A percentile compares a stretch with the other conserved stretches of the same genome.
phyloP scores from a whole-genome alignment of 2,329 filamentous ascomycete species.

The Fusarium dlaminii region DNA sequence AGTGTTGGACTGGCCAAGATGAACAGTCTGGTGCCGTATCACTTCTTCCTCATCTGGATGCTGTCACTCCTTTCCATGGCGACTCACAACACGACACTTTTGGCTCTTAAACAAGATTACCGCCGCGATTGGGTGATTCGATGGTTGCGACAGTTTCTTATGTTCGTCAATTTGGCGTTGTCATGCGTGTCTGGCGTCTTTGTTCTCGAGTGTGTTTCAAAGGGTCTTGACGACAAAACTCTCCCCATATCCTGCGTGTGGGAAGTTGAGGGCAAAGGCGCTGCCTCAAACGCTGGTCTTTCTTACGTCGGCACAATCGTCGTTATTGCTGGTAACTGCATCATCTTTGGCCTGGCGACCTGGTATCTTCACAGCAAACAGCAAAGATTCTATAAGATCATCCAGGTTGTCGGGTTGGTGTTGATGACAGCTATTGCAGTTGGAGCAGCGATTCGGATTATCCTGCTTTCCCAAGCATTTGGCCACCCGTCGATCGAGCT shows the following conservation, averaged over 20 bases:
- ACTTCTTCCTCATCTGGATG: conserved; percentile 78
- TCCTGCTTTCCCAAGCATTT: conserved; percentile 69
- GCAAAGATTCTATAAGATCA: conserved; percentile 62
- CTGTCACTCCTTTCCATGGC: conserved; percentile 70
- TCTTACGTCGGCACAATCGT: conserved; percentile 68
- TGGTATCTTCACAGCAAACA: conserved; percentile 70
- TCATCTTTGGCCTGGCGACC: conserved; percentile 68
- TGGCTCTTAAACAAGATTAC: conserved; percentile 73
- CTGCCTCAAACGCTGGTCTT: conserved; percentile 53
- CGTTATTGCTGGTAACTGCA: conserved; percentile 66
- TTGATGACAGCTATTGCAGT: conserved; percentile 67
- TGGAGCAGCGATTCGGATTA: conserved; percentile 66
- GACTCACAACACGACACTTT: conserved; percentile 71
- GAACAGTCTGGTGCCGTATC: conserved; percentile 68
- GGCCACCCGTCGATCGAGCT: conserved; percentile 40
- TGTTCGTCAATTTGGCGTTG: conserved; percentile 71
- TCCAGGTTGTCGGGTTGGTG: conserved; percentile 63
- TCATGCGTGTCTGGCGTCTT: conserved; percentile 66
- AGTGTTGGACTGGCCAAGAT: conserved; percentile 69
- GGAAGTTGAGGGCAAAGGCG: conserved; percentile 52
- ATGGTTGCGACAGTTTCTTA: conserved; percentile 72
- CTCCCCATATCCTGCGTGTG: conserved; percentile 71
- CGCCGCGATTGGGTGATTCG: conserved; percentile 72
- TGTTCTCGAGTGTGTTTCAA: conserved; percentile 64
- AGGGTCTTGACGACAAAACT: conserved; percentile 59